These are phyloP conservation scores for Coemansia pectinata DNA, from an alignment of 192 early-diverging fungal genomes.

Conservation along the genomic window DNA sequence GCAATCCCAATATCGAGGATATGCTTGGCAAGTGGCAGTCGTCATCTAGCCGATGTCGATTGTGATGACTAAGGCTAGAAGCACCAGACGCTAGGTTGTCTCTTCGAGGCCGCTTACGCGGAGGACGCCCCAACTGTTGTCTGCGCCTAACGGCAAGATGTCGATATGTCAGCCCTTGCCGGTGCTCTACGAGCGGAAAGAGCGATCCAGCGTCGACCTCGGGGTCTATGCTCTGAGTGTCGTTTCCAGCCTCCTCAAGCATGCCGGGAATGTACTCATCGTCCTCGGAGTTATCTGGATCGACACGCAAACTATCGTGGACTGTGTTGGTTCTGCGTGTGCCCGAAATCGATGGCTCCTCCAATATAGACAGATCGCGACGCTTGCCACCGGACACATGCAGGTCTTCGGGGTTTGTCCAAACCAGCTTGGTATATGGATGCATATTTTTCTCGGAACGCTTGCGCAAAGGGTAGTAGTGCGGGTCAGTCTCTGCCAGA, in stretches of 20 bases:
- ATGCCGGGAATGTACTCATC: conserved; percentile 44
- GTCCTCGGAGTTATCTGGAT: conserved; percentile 43
- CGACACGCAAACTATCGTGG: not conserved
- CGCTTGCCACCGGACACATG: not conserved
- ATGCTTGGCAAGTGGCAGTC: conserved; percentile 8
- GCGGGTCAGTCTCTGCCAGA: conserved; percentile 12
- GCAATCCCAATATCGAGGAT: conserved; percentile 1
- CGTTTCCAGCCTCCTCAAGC: conserved; percentile 12
- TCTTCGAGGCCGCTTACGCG: not conserved
- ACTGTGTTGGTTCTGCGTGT: not conserved
- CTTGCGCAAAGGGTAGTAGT: conserved; percentile 38
- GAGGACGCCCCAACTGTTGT: not conserved
- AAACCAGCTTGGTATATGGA: conserved; percentile 51
- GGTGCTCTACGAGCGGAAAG: not conserved
- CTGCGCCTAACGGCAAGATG: conserved; percentile 26
- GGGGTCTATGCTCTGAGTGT: conserved; percentile 4
- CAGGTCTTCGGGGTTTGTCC: conserved; percentile 39
- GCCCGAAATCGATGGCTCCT: not conserved
- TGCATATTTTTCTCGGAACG: conserved; percentile 49
- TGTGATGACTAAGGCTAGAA: not conserved
- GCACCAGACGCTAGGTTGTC: not conserved
- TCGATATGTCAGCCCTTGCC: conserved; percentile 25
- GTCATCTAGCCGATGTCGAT: conserved; percentile 2
- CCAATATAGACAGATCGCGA: conserved; percentile 10
- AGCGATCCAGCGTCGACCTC: not conserved